Base-by-base conservation (phyloP, 176 grass and related monocot genomes). In the Lolium rigidum region DNA sequence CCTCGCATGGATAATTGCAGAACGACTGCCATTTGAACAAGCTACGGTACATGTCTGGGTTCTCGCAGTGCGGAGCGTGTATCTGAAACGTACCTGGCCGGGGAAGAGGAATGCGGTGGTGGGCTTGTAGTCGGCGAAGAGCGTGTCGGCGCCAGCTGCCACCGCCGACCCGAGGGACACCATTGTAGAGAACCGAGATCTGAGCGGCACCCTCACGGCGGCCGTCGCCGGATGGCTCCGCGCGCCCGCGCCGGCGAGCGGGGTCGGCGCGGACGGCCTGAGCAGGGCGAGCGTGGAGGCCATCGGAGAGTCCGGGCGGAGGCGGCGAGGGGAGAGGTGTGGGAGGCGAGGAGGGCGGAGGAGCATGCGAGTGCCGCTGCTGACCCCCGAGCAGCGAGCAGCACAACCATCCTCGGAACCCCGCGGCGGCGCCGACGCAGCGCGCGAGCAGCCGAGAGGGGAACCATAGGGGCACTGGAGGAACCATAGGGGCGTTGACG, bases 71-170 rank as follows among this genome's bases (percentile, higher is more conserved):
- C n/a, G n/a, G n/a, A n/a, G n/a, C 20, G 43, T 50, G 68, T 71
- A 58, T 7, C 26, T 46, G n/a, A 49, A 58, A 31, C 52, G 10
- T 87, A 98, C 97, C 92, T 98, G 97, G 10, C 97, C 97, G 10
- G 97, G 97, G 89, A 96, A 98, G 48, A 98, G 74, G 82, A 98
- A 98, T 13, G 97, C 94, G 76, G 87, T 86, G 51, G 90, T 87
- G 63, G 94, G 91, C 71, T 91, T 98, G 78, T 95, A 98, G 50
- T 94, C 90, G 38, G 90, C 87, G 78, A 98, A 98, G 59, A 94
- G 84, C 79, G 89, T 76, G 78, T 98, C 95, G 20, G 84, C 47
- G 1, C 81, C 78, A 0, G 82, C 88, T 2, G 80, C 85, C 22
- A 87, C 86, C 79, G 86, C 83, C 13, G 93, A 94, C 37, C 93